These are phyloP conservation scores for Penicillium sp. DNA, from an alignment of 2,329 filamentous ascomycete species.

Conservation along the genomic window DNA sequence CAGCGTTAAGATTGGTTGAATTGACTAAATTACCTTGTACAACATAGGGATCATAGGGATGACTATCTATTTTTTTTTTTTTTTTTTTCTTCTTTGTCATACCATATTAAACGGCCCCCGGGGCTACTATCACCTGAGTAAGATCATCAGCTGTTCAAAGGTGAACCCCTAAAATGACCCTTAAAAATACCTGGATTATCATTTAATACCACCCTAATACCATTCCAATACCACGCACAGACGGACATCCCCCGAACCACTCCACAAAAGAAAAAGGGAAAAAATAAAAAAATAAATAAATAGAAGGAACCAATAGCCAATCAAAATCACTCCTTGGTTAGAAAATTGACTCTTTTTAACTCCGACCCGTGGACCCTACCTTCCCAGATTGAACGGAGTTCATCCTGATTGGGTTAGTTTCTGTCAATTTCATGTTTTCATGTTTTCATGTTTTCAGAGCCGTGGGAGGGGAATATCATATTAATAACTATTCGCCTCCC, in stretches of 20 bases:
- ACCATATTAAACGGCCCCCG: background rate
- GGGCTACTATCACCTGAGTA: background rate
- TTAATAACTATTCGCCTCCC: slow-evolving; percentile 9
- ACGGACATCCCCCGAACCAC: background rate
- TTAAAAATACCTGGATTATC: background rate
- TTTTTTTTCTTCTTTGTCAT: background rate
- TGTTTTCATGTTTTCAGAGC: background rate
- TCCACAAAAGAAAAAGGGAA: background rate
- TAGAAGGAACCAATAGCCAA: background rate
- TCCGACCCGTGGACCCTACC: background rate
- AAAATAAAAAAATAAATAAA: no score
- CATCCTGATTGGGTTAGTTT: slow-evolving; percentile 1
- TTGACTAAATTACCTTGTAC: background rate
- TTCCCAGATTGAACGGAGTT: background rate
- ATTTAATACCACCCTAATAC: background rate
- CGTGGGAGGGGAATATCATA: background rate
- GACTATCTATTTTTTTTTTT: background rate
- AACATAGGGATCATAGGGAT: no score
- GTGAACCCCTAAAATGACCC: background rate
- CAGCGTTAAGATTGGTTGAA: background rate
- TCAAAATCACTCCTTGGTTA: background rate
- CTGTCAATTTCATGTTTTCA: background rate
- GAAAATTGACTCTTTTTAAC: background rate
- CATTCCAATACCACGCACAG: background rate
- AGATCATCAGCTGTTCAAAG: background rate